A percentile compares a stretch with the other conserved stretches of the same genome.
Evolutionary conservation across 2,329 filamentous ascomycete genomes (phyloP).

Genomic region (Colletotrichum sp.): DNA sequence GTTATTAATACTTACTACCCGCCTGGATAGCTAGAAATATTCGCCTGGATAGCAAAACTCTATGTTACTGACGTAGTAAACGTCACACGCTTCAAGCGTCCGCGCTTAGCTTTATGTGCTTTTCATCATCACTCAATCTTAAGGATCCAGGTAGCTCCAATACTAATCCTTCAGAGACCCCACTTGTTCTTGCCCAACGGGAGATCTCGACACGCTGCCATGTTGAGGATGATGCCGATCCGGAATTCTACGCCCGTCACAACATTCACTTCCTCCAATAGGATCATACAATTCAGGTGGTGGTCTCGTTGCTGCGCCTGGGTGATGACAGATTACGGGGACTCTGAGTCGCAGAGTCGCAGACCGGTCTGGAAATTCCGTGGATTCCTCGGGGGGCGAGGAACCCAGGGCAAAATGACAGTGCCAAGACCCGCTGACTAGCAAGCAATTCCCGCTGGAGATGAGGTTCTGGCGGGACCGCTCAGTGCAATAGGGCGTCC

Average conservation of each 20-base stretch:
- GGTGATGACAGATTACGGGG: rapidly evolving
- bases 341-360: neutral
- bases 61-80: too few species aligned
- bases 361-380: neutral
- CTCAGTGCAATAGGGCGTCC: rapidly evolving
- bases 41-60: too few species aligned
- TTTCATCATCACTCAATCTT: neutral
- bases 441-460: neutral
- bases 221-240: neutral
- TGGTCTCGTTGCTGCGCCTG: neutral
- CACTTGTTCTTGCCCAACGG: rapidly evolving
- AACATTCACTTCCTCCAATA: neutral
- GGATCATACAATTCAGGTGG: rapidly evolving
- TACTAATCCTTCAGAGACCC: rapidly evolving
- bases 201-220: neutral
- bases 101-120: too few species aligned
- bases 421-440: neutral
- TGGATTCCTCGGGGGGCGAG: neutral
- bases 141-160: rapidly evolving
- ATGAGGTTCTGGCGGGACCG: neutral
- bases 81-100: too few species aligned
- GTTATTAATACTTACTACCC: too few species aligned
- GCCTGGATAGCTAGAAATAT: too few species aligned
- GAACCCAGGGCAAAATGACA: rapidly evolving
- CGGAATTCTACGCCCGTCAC: neutral